Base-by-base conservation (phyloP, 2,329 filamentous ascomycete genomes). In the Aureobasidium sp. region DNA sequence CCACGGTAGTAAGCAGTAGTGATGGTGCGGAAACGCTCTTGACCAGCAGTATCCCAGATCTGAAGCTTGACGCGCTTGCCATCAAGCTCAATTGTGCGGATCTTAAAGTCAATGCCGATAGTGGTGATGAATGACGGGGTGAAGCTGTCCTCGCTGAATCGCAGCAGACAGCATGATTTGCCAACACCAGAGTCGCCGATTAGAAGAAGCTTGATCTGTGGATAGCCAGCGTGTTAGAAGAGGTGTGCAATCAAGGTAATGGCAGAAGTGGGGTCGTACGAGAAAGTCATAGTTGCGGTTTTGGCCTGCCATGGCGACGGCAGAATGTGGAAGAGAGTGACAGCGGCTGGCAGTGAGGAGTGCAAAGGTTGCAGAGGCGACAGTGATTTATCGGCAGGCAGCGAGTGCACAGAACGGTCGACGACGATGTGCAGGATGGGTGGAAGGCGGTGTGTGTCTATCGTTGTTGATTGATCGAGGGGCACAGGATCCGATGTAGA, bases 91-190 rank as follows among this genome's bases (percentile, higher is more conserved):
- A 99, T 99, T 67, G 94, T 99, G 69, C 94, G 86, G 75, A 99
- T 99, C 84, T 99, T 99, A 83, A 99, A 99, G 80, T 99, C 94
- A 81, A 99, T 97, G 70, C 94, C 94, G 78, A 99, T 99, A 66
- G 94, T 99, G 66, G 92, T 96, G 82, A 97, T 97, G 83, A 96
- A 97, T 70, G 91, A 96, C 47, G 92, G 92, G 59, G 92, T 97
- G 80, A 96, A 97, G 51, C 90, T 95, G 82, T 97, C 92, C 80
- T 97, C 92, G 78, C 91, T 96, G 82, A 97, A 97, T 70, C 92
- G 90, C 74, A 97, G 82, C 76, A 97, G 84, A 79, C 92, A 96
- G 86, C 92, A 97, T 69, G 92, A 97, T 80, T 97, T 97, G 76
- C 92, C 92, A 66, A 97, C 92, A 73, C 92, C 92, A 55, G 91